A percentile compares a stretch with the other conserved stretches of the same genome.
These are phyloP conservation scores for Piper longum DNA, from an alignment of 164 flowering plant species.

Conservation along the genomic window DNA sequence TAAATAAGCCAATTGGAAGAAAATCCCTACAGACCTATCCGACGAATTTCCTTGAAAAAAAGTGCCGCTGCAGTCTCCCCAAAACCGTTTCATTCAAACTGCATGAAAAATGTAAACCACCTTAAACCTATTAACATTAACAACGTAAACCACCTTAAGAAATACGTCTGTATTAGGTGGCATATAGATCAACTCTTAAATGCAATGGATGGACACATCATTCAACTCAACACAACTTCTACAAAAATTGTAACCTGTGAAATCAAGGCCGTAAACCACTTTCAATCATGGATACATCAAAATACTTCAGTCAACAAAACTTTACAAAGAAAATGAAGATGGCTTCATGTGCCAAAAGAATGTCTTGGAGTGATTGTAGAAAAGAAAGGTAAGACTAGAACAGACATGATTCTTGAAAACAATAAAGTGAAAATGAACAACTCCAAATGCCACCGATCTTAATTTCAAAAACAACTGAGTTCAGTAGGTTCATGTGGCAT, in stretches of 20 bases:
- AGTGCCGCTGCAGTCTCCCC: constrained; percentile 78
- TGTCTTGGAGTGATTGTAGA: neutral
- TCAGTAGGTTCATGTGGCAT: too few relatives aligned
- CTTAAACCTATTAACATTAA: neutral
- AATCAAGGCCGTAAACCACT: too few relatives aligned
- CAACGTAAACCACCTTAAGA: neutral
- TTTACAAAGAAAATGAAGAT: neutral
- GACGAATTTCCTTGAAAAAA: constrained; percentile 75
- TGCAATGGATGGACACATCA: too few relatives aligned
- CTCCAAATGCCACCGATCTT: too few relatives aligned
- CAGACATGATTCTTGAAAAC: neutral
- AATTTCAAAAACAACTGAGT: too few relatives aligned
- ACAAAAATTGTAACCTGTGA: too few relatives aligned
- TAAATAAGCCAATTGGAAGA: too few relatives aligned
- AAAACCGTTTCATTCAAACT: constrained; percentile 77
- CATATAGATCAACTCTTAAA: too few relatives aligned
- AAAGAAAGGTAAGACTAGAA: neutral
- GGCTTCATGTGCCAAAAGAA: neutral
- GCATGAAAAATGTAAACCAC: constrained; percentile 9
- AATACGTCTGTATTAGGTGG: too few relatives aligned
- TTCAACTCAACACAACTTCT: too few relatives aligned
- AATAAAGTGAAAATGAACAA: too few relatives aligned
- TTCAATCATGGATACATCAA: neutral
- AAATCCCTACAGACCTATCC: constrained; percentile 71
- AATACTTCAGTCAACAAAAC: neutral